Base-by-base conservation (phyloP, 345 rosid species). In the Gossypium mustelinum region DNA sequence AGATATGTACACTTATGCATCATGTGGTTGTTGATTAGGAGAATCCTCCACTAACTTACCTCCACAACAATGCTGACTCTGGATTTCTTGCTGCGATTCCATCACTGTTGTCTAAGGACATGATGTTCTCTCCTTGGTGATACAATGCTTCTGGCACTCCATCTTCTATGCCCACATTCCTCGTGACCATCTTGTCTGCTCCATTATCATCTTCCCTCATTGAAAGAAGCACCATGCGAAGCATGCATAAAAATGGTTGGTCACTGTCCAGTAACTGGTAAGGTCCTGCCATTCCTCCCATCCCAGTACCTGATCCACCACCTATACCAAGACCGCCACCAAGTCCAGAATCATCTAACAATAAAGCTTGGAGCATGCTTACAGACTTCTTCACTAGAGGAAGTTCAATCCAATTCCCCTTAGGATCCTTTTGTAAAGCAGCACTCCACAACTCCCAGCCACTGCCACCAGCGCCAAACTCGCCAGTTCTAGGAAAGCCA, bases 281-380 rank as follows among this genome's bases (percentile, higher is more conserved):
- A 63, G 93, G 92, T 56, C 94, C 92, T 43, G 97, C 82, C 99
- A 95, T 91, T 76, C 98, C 99, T 82, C 99, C 99, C 99, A 95
- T 95, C 75, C 99, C 99, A 77, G 99, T 95, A 82, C 99, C 99
- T 29, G 99, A 95, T 79, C 98, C 99, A 75, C 97, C 97, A 70
- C 99, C 98, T 72, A 95, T 95, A 75, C 98, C 99, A 78, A 95
- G 98, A 78, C 99, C 98, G 73, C 99, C 98, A 77, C 99, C 99
- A 74, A 95, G 94, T 76, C 99, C 97, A 73, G 97, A 90, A 77
- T 95, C 97, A 75, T 95, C 97, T 81, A 95, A 80, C 65, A 95
- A 82, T 79, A 95, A 86, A 66, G 99, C 97, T 86, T 93, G 97
- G 77, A 95, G 99, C 98, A 95, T 91, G 73, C 90, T 82, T 76